Evolutionary conservation across 2,329 filamentous ascomycete genomes (phyloP).

Genomic region (Fusarium phyllophilum): DNA sequence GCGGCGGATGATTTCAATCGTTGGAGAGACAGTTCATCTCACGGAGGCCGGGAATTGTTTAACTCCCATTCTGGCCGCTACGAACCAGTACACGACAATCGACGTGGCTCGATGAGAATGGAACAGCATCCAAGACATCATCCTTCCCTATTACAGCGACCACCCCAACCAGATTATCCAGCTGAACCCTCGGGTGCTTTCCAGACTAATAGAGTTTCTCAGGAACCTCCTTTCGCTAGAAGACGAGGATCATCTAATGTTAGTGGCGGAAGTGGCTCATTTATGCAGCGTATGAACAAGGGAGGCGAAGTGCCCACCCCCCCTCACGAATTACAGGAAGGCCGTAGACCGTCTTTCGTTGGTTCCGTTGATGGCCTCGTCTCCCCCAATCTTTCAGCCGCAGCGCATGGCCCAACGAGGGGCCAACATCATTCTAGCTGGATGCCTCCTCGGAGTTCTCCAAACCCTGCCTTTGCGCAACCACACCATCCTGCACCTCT

Average conservation of each 20-base stretch:
- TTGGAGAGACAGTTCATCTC: conserved; percentile 76
- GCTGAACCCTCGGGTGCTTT: conserved; percentile 89
- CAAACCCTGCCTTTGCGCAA: conserved; percentile 53
- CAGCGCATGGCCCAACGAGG: conserved; percentile 43
- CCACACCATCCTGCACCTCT: conserved; percentile 48
- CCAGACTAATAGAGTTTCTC: conserved; percentile 77
- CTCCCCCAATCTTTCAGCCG: conserved; percentile 52
- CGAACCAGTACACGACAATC: conserved; percentile 81
- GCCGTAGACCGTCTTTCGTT: conserved; percentile 60
- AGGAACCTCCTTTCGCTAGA: conserved; percentile 75
- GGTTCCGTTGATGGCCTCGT: conserved; percentile 62
- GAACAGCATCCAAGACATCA: conserved; percentile 77
- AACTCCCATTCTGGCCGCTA: conserved; percentile 97
- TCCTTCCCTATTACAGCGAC: conserved; percentile 77
- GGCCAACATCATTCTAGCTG: conserved; percentile 42
- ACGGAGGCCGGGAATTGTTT: conserved; percentile 80
- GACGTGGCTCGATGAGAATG: conserved; percentile 74
- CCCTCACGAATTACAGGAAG: conserved; percentile 56
- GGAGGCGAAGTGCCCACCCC: conserved; percentile 55
- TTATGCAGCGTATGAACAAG: conserved; percentile 66
- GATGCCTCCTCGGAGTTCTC: conserved; percentile 54
- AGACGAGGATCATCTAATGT: conserved; percentile 91
- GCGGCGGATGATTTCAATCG: conserved; percentile 94
- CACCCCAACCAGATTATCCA: conserved; percentile 70
- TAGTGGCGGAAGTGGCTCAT: conserved; percentile 82